A percentile compares a stretch with the other conserved stretches of the same genome.
phyloP scores from a whole-genome alignment of 305 asterid genomes.

The Stenogyne calaminthoides region DNA sequence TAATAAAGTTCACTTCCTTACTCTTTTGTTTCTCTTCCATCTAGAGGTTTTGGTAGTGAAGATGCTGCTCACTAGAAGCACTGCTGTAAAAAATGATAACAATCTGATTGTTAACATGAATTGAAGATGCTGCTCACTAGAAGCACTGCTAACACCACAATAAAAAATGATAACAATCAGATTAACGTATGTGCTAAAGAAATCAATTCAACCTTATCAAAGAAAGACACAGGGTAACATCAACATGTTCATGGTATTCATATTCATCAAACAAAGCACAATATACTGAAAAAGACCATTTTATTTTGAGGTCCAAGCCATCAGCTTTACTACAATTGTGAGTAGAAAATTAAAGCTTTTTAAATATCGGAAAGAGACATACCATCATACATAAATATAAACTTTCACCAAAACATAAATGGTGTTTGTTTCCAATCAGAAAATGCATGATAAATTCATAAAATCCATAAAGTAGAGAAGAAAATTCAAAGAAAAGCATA shows the following conservation, averaged over 20 bases:
- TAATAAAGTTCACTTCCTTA: too few relatives aligned
- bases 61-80: too few relatives aligned
- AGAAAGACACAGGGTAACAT: slow-evolving; percentile 95
- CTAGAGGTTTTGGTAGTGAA: too few relatives aligned
- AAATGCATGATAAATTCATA: not conserved
- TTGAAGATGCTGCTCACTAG: slow-evolving; percentile 52
- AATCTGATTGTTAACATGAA: too few relatives aligned
- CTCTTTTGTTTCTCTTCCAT: too few relatives aligned
- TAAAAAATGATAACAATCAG: not conserved
- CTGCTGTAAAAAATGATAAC: too few relatives aligned
- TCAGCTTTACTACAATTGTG: not conserved
- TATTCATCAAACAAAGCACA: too few relatives aligned
- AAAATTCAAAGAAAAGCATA: slow-evolving; percentile 22
- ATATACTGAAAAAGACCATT: too few relatives aligned
- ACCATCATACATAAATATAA: slow-evolving; percentile 1
- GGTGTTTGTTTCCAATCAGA: not conserved
- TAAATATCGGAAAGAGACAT: not conserved
- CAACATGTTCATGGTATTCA: slow-evolving; percentile 94
- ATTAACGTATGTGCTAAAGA: slow-evolving; percentile 8
- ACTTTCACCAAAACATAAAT: not conserved
- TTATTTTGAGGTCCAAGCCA: not conserved
- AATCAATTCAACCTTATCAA: slow-evolving; percentile 76
- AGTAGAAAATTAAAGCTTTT: slow-evolving; percentile 4
- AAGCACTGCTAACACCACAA: slow-evolving; percentile 42
- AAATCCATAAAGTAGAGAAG: not conserved